Evolutionary conservation across 2,329 filamentous ascomycete species (phyloP).

Genomic region (Aspergillus candidus): DNA sequence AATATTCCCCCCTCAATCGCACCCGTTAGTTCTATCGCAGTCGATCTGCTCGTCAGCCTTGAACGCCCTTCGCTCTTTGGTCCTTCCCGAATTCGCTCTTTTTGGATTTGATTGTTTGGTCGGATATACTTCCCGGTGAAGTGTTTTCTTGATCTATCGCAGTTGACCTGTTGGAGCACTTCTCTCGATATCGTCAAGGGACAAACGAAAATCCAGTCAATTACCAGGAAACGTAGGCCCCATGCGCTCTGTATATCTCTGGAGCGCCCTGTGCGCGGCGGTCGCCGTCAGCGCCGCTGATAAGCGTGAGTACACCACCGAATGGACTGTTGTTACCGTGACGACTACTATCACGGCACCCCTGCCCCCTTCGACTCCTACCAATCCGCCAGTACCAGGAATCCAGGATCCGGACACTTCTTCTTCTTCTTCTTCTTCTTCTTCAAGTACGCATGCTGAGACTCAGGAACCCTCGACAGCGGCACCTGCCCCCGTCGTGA

Average conservation of each 20-base stretch:
- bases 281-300: constrained; percentile 18
- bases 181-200: constrained; percentile 8
- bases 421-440: too few relatives aligned
- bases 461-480: too few relatives aligned
- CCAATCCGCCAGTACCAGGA: constrained; percentile 7
- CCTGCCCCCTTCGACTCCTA: constrained; percentile 11
- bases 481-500: too few relatives aligned
- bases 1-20: neutral
- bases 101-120: constrained; percentile 6
- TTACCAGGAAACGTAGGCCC: constrained; percentile 3
- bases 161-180: constrained; percentile 28
- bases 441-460: too few relatives aligned
- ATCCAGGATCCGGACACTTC: too few relatives aligned
- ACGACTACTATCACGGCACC: constrained; percentile 31
- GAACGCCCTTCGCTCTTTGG: constrained; percentile 4
- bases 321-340: constrained; percentile 32
- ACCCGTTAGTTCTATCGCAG: constrained; percentile 18
- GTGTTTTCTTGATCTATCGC: constrained; percentile 18
- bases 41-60: constrained; percentile 29
- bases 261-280: constrained; percentile 28
- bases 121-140: constrained; percentile 33
- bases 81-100: constrained; percentile 3
- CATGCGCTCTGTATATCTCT: constrained; percentile 32
- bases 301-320: constrained; percentile 32
- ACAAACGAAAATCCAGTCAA: constrained; percentile 1